Conservation (phyloP, 805 yeast genomes). For the Saturnispora bothae region DNA sequence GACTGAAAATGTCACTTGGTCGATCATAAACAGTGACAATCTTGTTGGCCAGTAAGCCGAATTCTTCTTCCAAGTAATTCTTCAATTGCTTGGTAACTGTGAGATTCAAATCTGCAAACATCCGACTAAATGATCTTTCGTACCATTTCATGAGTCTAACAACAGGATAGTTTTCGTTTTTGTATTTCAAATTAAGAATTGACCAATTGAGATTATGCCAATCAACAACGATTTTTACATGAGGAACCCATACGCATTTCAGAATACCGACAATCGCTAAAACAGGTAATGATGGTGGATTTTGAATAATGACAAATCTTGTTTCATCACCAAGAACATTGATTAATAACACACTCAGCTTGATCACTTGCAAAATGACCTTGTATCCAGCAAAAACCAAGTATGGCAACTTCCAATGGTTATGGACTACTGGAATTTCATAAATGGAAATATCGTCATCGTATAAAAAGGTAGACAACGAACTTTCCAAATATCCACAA, state of each 20-base stretch:
- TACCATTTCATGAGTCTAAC: constrained; percentile 51
- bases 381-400: constrained; percentile 48
- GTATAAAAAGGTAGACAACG: constrained; percentile 38
- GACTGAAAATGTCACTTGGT: constrained; percentile 61
- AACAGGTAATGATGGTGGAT: constrained; percentile 89
- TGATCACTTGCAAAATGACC: constrained; percentile 43
- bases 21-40: constrained; percentile 73
- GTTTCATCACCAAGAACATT: constrained; percentile 47
- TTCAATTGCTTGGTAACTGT: constrained; percentile 77
- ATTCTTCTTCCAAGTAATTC: constrained; percentile 42
- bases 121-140: constrained; percentile 51
- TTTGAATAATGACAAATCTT: constrained; percentile 65
- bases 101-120: constrained; percentile 57
- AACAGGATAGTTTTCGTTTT: constrained; percentile 44
- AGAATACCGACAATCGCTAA: constrained; percentile 51
- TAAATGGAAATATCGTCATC: constrained; percentile 40
- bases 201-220: constrained; percentile 95
- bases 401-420: constrained; percentile 37
- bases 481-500: constrained; percentile 69
- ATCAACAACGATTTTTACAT: constrained; percentile 65
- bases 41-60: constrained; percentile 38
- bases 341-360: constrained; percentile 39
- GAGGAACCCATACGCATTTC: constrained; percentile 32
- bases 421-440: constrained; percentile 33
- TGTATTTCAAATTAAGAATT: constrained; percentile 57